Conservation (phyloP, 2,329 filamentous ascomycete genomes). For the Aspergillus proliferans region DNA sequence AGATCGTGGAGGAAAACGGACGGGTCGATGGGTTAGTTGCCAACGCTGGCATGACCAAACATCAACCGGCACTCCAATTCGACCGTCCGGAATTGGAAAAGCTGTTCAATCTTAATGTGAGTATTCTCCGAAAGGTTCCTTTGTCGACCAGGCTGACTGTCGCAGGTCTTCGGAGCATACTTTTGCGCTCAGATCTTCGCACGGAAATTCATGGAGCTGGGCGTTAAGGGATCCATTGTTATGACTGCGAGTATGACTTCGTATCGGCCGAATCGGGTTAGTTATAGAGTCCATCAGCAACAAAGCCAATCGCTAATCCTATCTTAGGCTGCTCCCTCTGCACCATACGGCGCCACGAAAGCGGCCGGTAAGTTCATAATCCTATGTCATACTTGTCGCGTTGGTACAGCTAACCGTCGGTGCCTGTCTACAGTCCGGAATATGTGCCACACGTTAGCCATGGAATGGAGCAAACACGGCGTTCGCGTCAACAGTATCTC, state of each 20-base stretch:
- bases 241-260: conserved; percentile 46
- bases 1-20: conserved; percentile 34
- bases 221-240: conserved; percentile 33
- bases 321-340: conserved; percentile 43
- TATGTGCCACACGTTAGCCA: conserved; percentile 33
- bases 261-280: conserved; percentile 42
- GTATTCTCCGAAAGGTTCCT: not conserved
- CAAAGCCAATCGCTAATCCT: not conserved
- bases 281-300: not conserved
- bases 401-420: not conserved
- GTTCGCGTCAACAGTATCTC: conserved; percentile 40
- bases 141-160: not conserved
- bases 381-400: not conserved
- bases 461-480: conserved; percentile 45
- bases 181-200: conserved; percentile 26
- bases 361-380: conserved; percentile 25
- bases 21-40: conserved; percentile 39
- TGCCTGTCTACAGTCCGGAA: conserved; percentile 11
- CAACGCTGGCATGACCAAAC: conserved; percentile 42
- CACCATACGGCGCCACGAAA: conserved; percentile 44
- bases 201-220: conserved; percentile 36
- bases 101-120: conserved; percentile 42
- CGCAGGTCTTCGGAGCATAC: conserved; percentile 22
- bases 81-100: conserved; percentile 33
- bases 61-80: conserved; percentile 43